A percentile compares a stretch with the other conserved stretches of the same genome.
Conservation (phyloP, 106 monocot species). For the Iris macrosiphon region DNA sequence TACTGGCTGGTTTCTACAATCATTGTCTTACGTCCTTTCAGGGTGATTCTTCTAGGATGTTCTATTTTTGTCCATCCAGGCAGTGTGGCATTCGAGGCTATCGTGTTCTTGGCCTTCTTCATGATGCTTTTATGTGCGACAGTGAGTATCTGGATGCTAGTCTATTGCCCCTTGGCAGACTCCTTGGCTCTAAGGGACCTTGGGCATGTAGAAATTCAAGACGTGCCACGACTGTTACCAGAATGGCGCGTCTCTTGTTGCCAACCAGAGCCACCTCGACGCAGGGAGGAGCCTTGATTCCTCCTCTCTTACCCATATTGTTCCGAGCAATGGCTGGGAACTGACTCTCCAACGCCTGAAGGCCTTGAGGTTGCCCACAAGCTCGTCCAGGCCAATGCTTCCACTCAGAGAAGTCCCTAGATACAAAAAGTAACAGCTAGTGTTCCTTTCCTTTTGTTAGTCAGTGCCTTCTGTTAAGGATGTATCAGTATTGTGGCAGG, state of each 20-base stretch:
- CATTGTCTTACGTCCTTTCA: conserved; percentile 35
- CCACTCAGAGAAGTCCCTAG: conserved; percentile 25
- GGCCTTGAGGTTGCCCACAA: conserved; percentile 14
- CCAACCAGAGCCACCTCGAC: conserved; percentile 19
- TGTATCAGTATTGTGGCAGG: conserved; percentile 34
- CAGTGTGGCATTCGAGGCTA: conserved; percentile 26
- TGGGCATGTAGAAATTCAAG: conserved; percentile 28
- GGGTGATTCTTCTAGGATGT: conserved; percentile 48
- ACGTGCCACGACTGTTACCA: conserved; percentile 50
- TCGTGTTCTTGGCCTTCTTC: conserved; percentile 68
- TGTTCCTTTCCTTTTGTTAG: conserved; percentile 2
- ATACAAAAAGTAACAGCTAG: conserved; percentile 14
- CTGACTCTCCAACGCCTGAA: conserved; percentile 21
- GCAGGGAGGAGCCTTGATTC: conserved; percentile 46
- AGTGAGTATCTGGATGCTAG: conserved; percentile 63
- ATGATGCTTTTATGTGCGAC: conserved; percentile 34
- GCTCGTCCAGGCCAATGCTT: conserved; percentile 28
- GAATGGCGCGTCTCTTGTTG: conserved; percentile 25
- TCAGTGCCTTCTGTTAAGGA: conserved; percentile 7
- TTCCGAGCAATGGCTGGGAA: conserved; percentile 58
- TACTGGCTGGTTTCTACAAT: conserved; percentile 47
- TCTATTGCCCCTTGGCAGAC: conserved; percentile 73
- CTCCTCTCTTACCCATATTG: conserved; percentile 60
- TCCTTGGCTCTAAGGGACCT: conserved; percentile 49
- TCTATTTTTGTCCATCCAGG: conserved; percentile 53